These are phyloP conservation scores for Xylaria nigripes DNA, from an alignment of 495 filamentous ascomycete species.

Conservation along the genomic window DNA sequence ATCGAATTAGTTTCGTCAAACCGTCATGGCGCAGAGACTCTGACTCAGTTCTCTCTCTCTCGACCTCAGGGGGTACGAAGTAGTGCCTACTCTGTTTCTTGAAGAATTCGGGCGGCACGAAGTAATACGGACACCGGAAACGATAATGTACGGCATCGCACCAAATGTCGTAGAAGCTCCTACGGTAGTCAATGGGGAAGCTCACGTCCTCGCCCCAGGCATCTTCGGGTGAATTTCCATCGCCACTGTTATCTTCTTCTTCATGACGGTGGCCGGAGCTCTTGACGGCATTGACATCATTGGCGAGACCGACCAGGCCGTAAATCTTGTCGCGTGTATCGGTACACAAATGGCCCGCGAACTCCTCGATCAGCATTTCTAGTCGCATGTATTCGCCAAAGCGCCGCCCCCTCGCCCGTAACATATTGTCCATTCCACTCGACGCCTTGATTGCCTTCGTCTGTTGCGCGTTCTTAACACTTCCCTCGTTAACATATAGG, in stretches of 20 bases:
- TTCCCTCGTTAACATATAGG: background rate
- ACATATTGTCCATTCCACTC: slow-evolving; percentile 6
- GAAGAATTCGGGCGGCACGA: background rate
- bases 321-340: slow-evolving; percentile 18
- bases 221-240: background rate
- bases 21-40: slow-evolving; percentile 3
- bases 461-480: background rate
- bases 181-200: slow-evolving; percentile 14
- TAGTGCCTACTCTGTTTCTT: no score
- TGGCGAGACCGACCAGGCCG: slow-evolving; percentile 17
- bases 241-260: background rate
- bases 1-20: background rate
- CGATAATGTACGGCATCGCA: slow-evolving; percentile 5
- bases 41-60: background rate
- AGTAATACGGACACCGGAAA: background rate
- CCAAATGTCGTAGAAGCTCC: slow-evolving; percentile 20
- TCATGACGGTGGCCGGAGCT: background rate
- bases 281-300: slow-evolving; percentile 9
- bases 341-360: slow-evolving; percentile 6
- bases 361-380: slow-evolving; percentile 14
- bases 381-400: slow-evolving; percentile 11
- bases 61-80: background rate
- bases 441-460: background rate
- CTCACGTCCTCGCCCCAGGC: background rate
- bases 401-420: slow-evolving; percentile 8